Evolutionary conservation across 352 stramenopile species (phyloP).

Genomic region (Phytophthora constricta): DNA sequence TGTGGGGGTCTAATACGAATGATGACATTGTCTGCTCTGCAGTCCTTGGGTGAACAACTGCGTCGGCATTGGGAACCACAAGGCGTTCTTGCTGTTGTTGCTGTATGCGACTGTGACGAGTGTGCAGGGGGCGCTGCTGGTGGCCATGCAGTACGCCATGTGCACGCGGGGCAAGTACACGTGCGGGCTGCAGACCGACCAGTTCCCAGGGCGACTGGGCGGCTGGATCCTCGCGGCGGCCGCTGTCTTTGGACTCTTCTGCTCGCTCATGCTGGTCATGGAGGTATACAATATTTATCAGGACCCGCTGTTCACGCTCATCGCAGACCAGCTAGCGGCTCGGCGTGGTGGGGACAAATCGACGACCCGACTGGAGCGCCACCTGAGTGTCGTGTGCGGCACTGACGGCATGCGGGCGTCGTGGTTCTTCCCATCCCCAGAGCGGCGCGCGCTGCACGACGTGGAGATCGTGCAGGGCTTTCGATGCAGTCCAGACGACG

Average conservation of each 20-base stretch:
- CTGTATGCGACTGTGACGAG: conserved; percentile 74
- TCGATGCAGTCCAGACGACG: conserved; percentile 27
- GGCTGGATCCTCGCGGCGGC: conserved; percentile 71
- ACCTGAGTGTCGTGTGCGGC: conserved; percentile 80
- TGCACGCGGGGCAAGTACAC: conserved; percentile 48
- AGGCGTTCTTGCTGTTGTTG: conserved; percentile 84
- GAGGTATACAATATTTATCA: conserved; percentile 81
- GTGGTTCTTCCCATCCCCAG: conserved; percentile 69
- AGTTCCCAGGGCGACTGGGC: conserved; percentile 69
- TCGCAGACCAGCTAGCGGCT: conserved; percentile 61
- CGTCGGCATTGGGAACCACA: conserved; percentile 83
- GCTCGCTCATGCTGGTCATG: conserved; percentile 78
- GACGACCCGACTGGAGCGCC: conserved; percentile 59
- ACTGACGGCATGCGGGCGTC: conserved; percentile 69
- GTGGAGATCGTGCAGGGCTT: conserved; percentile 72
- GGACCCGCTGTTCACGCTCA: conserved; percentile 57
- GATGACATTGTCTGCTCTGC: conserved; percentile 9
- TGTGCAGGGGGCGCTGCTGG: conserved; percentile 56
- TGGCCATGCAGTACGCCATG: conserved; percentile 55
- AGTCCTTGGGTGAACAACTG: conserved; percentile 92
- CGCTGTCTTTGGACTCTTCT: conserved; percentile 81
- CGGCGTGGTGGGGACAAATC: conserved; percentile 69
- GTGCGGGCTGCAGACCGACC: conserved; percentile 68
- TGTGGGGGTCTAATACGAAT: background rate
- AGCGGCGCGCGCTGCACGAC: conserved; percentile 55